Evolutionary conservation across 495 filamentous ascomycete species (phyloP).

Genomic region (Penicillium lividum): DNA sequence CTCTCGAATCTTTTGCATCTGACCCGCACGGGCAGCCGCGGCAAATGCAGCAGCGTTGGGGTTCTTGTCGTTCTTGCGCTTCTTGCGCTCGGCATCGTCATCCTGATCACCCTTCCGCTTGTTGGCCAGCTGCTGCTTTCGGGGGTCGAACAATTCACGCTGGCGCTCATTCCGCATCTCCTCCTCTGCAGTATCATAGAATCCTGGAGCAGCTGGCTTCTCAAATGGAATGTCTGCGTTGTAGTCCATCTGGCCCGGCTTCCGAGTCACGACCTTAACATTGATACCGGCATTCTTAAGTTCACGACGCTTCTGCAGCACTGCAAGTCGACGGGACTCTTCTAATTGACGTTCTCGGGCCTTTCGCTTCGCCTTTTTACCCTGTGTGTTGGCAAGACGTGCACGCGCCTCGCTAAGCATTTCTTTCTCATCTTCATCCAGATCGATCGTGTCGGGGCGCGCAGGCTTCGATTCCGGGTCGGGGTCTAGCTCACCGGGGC

Average conservation of each 20-base stretch:
- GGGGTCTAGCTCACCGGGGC: conserved; percentile 91
- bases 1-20: conserved; percentile 94
- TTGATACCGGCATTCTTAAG: conserved; percentile 98
- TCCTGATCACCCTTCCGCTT: conserved; percentile 92
- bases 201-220: conserved; percentile 84
- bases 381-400: conserved; percentile 93
- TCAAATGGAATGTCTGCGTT: conserved; percentile 99
- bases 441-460: conserved; percentile 94
- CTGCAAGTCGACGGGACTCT: conserved; percentile 84
- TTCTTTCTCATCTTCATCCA: conserved; percentile 99
- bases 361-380: conserved; percentile 98
- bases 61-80: conserved; percentile 82
- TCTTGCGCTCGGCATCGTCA: conserved; percentile 78
- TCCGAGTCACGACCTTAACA: conserved; percentile 90
- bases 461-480: conserved; percentile 96
- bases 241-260: conserved; percentile 98
- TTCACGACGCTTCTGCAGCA: conserved; percentile 92
- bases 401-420: conserved; percentile 98
- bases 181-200: conserved; percentile 91
- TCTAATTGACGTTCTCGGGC: conserved; percentile 93
- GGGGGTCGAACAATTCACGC: conserved; percentile 85
- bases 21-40: conserved; percentile 90
- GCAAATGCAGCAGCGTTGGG: conserved; percentile 72
- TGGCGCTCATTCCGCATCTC: conserved; percentile 78
- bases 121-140: conserved; percentile 92